phyloP scores from a whole-genome alignment of 345 rosid genomes.

The Leavenworthia alabamica region DNA sequence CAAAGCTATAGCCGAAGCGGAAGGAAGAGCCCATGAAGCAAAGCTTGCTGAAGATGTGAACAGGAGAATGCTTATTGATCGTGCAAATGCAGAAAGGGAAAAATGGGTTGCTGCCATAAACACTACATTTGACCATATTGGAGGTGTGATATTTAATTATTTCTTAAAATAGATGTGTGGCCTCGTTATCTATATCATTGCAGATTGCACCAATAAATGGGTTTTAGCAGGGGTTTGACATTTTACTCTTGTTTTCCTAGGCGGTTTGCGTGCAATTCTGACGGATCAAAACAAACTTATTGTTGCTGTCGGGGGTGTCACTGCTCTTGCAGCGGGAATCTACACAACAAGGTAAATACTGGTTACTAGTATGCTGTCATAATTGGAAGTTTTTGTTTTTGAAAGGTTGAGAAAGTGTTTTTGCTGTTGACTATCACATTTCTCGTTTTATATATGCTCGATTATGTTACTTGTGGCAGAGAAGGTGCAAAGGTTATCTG shows the following conservation, averaged over 20 bases:
- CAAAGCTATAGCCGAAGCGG: constrained; percentile 94
- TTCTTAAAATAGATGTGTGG: background rate
- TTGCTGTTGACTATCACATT: background rate
- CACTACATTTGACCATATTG: constrained; percentile 92
- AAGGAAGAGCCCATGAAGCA: constrained; percentile 97
- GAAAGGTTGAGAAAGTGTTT: background rate
- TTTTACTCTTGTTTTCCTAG: constrained; percentile 36
- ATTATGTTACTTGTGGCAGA: constrained; percentile 36
- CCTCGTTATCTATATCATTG: background rate
- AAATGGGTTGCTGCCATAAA: constrained; percentile 98
- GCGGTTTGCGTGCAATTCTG: constrained; percentile 85
- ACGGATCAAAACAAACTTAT: constrained; percentile 94
- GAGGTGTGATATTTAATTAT: constrained; percentile 50
- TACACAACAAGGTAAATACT: constrained; percentile 81
- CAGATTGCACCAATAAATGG: background rate
- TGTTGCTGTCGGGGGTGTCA: constrained; percentile 91
- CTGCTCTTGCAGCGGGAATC: constrained; percentile 96
- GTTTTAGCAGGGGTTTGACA: constrained; percentile 13
- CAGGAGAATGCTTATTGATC: constrained; percentile 79
- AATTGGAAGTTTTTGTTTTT: background rate
- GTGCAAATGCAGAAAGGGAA: constrained; percentile 97
- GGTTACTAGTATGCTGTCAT: background rate
- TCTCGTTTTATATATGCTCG: constrained; percentile 4
- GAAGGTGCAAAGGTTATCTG: constrained; percentile 97
- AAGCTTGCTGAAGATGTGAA: constrained; percentile 98